Conservation (phyloP, 2,329 filamentous ascomycete genomes). For the Pyrenophora graminea region DNA sequence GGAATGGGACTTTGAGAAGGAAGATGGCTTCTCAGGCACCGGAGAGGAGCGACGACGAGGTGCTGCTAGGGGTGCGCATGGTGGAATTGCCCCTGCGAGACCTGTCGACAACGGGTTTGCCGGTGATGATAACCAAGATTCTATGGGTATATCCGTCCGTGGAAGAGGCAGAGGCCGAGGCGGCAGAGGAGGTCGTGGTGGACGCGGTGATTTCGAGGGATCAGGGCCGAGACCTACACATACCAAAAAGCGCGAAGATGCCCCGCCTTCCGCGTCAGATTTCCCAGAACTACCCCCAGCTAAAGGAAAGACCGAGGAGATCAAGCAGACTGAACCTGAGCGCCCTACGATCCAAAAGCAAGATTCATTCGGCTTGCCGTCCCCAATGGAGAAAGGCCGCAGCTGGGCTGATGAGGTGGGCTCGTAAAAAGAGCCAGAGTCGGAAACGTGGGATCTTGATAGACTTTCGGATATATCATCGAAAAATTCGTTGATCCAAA, state of each 20-base stretch:
- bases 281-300: constrained; percentile 52
- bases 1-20: constrained; percentile 68
- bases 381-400: constrained; percentile 36
- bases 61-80: constrained; percentile 57
- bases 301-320: constrained; percentile 26
- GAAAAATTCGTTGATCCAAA: neutral
- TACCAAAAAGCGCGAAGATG: constrained; percentile 20
- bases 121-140: constrained; percentile 27
- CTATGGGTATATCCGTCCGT: constrained; percentile 21
- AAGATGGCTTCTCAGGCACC: constrained; percentile 57
- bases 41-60: constrained; percentile 49
- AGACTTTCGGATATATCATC: neutral
- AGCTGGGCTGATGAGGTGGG: constrained; percentile 55
- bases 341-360: constrained; percentile 35
- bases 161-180: constrained; percentile 42
- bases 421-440: constrained; percentile 21
- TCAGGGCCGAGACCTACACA: constrained; percentile 11
- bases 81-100: constrained; percentile 50
- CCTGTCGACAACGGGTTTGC: constrained; percentile 25
- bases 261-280: constrained; percentile 48
- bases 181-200: constrained; percentile 38
- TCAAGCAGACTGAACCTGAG: constrained; percentile 26
- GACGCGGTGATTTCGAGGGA: constrained; percentile 31
- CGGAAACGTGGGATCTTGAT: neutral
- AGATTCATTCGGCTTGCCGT: constrained; percentile 39